Evolutionary conservation across 2,329 filamentous ascomycete genomes (phyloP).

Genomic region (Monosporascus ibericus): DNA sequence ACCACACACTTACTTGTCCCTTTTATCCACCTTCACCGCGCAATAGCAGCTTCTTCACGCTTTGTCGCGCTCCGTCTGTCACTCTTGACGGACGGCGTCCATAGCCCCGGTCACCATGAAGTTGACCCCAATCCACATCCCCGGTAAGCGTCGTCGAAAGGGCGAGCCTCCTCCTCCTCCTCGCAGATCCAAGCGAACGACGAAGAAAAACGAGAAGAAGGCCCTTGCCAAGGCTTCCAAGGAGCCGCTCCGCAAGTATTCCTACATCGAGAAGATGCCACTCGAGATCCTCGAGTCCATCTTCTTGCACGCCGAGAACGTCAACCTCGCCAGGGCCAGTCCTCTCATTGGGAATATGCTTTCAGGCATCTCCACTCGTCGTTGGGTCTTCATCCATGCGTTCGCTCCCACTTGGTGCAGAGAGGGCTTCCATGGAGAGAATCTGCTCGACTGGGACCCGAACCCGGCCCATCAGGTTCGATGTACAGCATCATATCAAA

Average conservation of each 20-base stretch:
- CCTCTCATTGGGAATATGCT: slow-evolving; percentile 40
- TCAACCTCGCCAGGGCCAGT: slow-evolving; percentile 39
- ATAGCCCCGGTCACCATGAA: slow-evolving; percentile 27
- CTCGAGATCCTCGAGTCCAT: slow-evolving; percentile 49
- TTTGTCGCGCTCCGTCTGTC: slow-evolving; percentile 3
- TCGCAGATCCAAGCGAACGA: slow-evolving; percentile 6
- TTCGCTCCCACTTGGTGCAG: slow-evolving; percentile 36
- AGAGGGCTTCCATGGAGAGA: slow-evolving; percentile 14
- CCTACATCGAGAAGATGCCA: slow-evolving; percentile 34
- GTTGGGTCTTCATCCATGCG: slow-evolving; percentile 27
- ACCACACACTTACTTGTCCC: not conserved
- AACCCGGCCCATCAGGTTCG: slow-evolving; percentile 40
- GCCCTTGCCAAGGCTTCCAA: slow-evolving; percentile 1
- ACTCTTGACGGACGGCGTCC: not conserved
- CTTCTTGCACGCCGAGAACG: slow-evolving; percentile 42
- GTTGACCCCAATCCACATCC: slow-evolving; percentile 43
- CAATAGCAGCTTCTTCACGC: not conserved
- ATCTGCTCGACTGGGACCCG: slow-evolving; percentile 22
- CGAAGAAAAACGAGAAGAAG: slow-evolving; percentile 2
- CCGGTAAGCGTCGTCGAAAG: slow-evolving; percentile 36
- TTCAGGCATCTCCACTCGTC: slow-evolving; percentile 30
- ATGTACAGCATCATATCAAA: not conserved
- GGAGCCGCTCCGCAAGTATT: slow-evolving; percentile 11
- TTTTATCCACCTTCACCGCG: not conserved
- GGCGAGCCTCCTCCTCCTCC: slow-evolving; percentile 4